These are phyloP conservation scores for Ceratocystis harringtonii DNA, from an alignment of 2,329 filamentous ascomycete species.

Conservation along the genomic window DNA sequence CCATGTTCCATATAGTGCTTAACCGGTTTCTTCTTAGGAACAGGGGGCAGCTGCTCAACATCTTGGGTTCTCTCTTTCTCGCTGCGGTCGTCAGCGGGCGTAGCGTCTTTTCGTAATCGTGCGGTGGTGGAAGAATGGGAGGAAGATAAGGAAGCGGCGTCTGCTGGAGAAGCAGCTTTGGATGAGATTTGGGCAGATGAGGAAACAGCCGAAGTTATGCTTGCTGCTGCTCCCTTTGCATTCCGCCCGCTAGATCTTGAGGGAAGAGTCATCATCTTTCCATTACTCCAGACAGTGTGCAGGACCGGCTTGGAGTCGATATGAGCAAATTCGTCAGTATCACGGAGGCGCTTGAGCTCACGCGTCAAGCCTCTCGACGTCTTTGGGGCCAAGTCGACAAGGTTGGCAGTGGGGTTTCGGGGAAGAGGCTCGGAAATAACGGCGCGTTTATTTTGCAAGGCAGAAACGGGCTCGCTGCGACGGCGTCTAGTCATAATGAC, in stretches of 20 bases:
- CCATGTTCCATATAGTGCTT: conserved; percentile 75
- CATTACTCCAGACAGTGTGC: conserved; percentile 49
- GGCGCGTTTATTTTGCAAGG: conserved; percentile 6
- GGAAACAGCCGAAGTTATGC: background rate
- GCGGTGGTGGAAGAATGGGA: background rate
- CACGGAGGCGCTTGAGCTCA: conserved; percentile 43
- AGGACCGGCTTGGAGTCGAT: conserved; percentile 43
- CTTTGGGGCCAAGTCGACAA: conserved; percentile 39
- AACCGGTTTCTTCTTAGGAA: conserved; percentile 31
- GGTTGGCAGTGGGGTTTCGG: conserved; percentile 43
- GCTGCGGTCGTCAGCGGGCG: background rate
- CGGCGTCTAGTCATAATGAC: conserved; percentile 1
- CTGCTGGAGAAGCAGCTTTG: background rate
- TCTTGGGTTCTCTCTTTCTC: conserved; percentile 22
- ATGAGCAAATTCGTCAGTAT: conserved; percentile 47
- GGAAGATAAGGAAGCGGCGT: background rate
- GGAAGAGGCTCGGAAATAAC: conserved; percentile 23
- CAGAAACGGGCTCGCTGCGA: conserved; percentile 7
- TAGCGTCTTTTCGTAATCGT: conserved; percentile 17
- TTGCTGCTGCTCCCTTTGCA: conserved; percentile 24
- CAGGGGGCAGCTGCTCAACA: conserved; percentile 27
- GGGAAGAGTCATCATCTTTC: conserved; percentile 39
- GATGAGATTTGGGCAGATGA: background rate
- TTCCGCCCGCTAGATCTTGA: conserved; percentile 28
- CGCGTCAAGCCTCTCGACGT: conserved; percentile 35